Evolutionary conservation across 108 stramenopile species (phyloP), one percentile per base, ranked within the genome.

Genomic region (Schizochytrium sp.): DNA sequence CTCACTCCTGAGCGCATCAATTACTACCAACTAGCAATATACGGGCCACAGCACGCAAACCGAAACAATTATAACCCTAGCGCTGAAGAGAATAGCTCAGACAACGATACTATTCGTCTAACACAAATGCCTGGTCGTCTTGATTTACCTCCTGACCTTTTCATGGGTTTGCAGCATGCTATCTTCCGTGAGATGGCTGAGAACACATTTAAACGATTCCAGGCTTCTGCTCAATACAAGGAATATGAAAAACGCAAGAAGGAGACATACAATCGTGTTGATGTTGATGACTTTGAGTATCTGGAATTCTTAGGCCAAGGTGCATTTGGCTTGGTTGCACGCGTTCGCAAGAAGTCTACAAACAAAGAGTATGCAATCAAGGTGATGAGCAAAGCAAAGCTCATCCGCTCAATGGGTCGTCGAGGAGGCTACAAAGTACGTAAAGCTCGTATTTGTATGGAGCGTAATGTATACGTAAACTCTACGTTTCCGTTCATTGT

Each of bases 231-330:
- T 3, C 49, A 87, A 41, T 92, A 91, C 87, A 19, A 46, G 10
- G 45, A 89, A 72, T 90, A 92, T 90, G 49, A 56, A 72, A 45
- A 72, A 28, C 40, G 50, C 50, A 88, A 88, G 40, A 83, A 83
- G 76, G n/a, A 47, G 47, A 83, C 76, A 46, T 83, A 83, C 56
- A 93, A 93, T 72, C 38, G 56, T 42, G 90, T 93, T 28, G 57
- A 46, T 38, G 91, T 93, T 4, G 46, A 92, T 42, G 93, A 93
- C 89, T 93, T 93, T 88, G 90, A 91, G 72, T 93, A 93, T 58
- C 89, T 93, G 88, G 90, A 90, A 57, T 92, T 90, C 91, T 64
- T 93, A 12, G 93, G 92, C 4, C 91, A 92, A 61, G 93, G 93
- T 10, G 92, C 91, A 46, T 93, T 93, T 28, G 93, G 93, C 13